Evolutionary conservation across 257 asterid genomes (phyloP).

Genomic region (Marsdenia floribunda): DNA sequence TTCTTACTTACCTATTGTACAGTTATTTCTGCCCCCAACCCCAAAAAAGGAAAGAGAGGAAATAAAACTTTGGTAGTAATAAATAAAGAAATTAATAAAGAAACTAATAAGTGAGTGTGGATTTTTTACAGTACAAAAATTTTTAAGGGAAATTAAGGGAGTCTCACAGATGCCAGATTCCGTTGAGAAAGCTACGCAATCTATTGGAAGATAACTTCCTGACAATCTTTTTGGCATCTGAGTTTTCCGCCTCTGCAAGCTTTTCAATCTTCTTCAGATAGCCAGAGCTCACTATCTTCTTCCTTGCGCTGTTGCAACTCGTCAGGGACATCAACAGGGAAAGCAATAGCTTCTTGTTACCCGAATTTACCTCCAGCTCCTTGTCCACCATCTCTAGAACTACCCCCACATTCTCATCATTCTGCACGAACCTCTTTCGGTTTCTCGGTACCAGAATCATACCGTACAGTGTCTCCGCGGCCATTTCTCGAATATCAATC

Average conservation of each 20-base stretch:
- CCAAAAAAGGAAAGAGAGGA: not conserved
- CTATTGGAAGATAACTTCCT: slow-evolving; percentile 51
- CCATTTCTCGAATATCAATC: slow-evolving; percentile 62
- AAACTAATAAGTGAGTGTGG: slow-evolving; percentile 3
- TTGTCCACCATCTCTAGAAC: slow-evolving; percentile 76
- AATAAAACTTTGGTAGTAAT: not conserved
- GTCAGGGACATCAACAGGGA: slow-evolving; percentile 70
- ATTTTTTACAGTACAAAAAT: slow-evolving; percentile 9
- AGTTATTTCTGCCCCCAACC: not conserved
- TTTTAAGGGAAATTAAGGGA: slow-evolving; percentile 5
- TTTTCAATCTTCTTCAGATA: slow-evolving; percentile 66
- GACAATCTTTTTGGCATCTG: slow-evolving; percentile 84
- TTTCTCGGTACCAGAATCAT: slow-evolving; percentile 66
- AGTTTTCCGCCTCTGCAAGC: slow-evolving; percentile 68
- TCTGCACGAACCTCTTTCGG: slow-evolving; percentile 62
- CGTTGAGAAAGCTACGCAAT: slow-evolving; percentile 51
- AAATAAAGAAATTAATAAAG: not conserved
- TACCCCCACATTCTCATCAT: slow-evolving; percentile 53
- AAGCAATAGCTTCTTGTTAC: slow-evolving; percentile 60
- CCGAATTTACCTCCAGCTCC: slow-evolving; percentile 36
- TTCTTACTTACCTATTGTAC: not conserved
- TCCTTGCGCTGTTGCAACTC: slow-evolving; percentile 70
- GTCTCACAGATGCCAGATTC: slow-evolving; percentile 68
- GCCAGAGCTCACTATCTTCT: slow-evolving; percentile 68
- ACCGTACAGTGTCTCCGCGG: slow-evolving; percentile 67